Conservation (phyloP, 2,329 filamentous ascomycete genomes). For the Claviceps lovelessii region DNA sequence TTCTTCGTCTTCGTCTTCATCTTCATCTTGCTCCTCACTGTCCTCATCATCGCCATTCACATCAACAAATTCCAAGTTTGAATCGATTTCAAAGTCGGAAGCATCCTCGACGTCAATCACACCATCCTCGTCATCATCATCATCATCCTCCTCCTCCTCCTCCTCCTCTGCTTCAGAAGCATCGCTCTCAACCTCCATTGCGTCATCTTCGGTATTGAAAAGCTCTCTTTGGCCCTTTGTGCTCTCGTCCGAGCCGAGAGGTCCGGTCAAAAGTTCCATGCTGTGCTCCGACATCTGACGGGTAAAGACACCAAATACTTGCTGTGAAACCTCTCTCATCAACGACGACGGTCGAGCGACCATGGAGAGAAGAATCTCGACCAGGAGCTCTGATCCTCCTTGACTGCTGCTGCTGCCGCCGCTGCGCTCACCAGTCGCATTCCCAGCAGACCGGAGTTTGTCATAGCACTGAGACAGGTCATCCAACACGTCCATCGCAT, state of each 20-base stretch:
- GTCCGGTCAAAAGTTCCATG: slow-evolving; percentile 49
- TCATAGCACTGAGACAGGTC: slow-evolving; percentile 68
- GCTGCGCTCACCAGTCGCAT: slow-evolving; percentile 25
- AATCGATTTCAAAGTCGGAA: slow-evolving; percentile 17
- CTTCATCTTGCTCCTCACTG: not conserved
- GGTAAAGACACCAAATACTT: slow-evolving; percentile 76
- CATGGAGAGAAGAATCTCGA: slow-evolving; percentile 85
- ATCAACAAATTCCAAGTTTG: slow-evolving; percentile 37
- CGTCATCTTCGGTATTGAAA: slow-evolving; percentile 56
- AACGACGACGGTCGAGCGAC: slow-evolving; percentile 72
- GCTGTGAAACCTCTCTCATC: slow-evolving; percentile 72
- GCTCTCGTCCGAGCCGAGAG: slow-evolving; percentile 67
- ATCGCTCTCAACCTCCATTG: slow-evolving; percentile 34
- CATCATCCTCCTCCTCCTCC: slow-evolving; percentile 13
- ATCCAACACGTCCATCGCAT: slow-evolving; percentile 67
- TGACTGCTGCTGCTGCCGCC: slow-evolving; percentile 28
- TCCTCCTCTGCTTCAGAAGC: slow-evolving; percentile 28
- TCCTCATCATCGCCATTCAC: slow-evolving; percentile 29
- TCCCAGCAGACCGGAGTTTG: slow-evolving; percentile 39
- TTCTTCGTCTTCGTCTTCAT: slow-evolving; percentile 16
- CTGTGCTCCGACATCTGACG: slow-evolving; percentile 58
- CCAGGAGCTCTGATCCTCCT: slow-evolving; percentile 54
- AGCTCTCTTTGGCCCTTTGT: slow-evolving; percentile 72
- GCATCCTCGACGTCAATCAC: slow-evolving; percentile 4
- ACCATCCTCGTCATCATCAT: slow-evolving; percentile 18